Base-by-base conservation (phyloP, 345 rosid species). In the Brassica rapa region DNA sequence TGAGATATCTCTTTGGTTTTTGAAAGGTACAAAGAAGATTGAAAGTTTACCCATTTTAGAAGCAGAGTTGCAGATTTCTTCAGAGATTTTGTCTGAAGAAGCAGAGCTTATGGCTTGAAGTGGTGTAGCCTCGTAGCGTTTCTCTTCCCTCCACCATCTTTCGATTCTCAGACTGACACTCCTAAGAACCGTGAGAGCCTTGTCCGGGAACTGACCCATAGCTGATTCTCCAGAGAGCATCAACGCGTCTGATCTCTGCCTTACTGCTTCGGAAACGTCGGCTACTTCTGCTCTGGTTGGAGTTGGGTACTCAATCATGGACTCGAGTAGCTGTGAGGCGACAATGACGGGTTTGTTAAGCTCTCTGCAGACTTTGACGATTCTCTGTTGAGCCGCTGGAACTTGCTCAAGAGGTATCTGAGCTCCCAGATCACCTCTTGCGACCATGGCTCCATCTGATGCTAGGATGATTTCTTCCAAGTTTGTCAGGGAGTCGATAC, bases 191-290 rank as follows among this genome's bases (percentile, higher is more conserved):
- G 97, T 68, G 73, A 96, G 83, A 56, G 99, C 96, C 86, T 96
- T 96, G 14, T 96, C 99, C 1, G 99, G 98, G 87, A 61, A 96
- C 80, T 93, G 99, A 60, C 99, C 99, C 99, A 96, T 96, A 25
- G 99, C 99, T 8, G 99, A 96, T 86, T 96, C 99, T 59, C 98
- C 98, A 77, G 99, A 96, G 77, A 96, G 96, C 98, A 93, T 93
- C 78, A 93, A 81, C 64, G 97, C 99, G 84, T 96, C 99, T 21
- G 99, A 88, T 79, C 97, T 82, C 84, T 96, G 99, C 84, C 99
- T 89, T 64, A 96, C 97, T 24, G 99, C 98, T 81, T 96, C 99
- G 12, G 99, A 96, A 37, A 96, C 97, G 77, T 96, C 98, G 2
- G 99, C 98, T 68, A 96, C 99, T 87, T 96, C 98, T 21, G 99